These are phyloP conservation scores for Buddleja alternifolia DNA, from an alignment of 257 asterid species.

Conservation along the genomic window DNA sequence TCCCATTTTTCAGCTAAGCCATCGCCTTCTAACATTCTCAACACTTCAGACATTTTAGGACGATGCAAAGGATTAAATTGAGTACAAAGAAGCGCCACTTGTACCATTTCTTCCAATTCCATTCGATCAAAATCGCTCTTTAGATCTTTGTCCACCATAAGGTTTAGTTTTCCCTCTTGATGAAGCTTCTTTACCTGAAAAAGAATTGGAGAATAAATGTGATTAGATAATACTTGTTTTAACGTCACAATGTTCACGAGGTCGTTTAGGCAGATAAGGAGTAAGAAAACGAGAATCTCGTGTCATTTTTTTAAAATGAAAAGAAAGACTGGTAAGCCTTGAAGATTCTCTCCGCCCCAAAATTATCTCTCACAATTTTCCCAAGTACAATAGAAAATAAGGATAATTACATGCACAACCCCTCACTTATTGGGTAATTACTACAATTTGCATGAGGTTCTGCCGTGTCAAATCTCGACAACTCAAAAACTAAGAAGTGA, in stretches of 20 bases:
- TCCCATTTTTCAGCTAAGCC: constrained; percentile 94
- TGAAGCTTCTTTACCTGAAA: constrained; percentile 81
- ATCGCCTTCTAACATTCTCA: constrained; percentile 95
- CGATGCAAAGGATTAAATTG: constrained; percentile 79
- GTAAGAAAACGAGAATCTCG: not conserved
- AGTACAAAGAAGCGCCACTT: constrained; percentile 85
- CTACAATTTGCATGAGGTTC: no score
- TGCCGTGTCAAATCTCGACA: no score
- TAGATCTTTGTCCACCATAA: constrained; percentile 74
- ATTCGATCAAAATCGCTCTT: constrained; percentile 58
- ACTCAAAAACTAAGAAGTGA: no score
- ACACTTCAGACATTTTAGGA: constrained; percentile 92
- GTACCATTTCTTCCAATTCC: constrained; percentile 82
- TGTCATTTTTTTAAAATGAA: not conserved
- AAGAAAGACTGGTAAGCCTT: no score
- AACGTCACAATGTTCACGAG: no score
- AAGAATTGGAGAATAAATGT: not conserved
- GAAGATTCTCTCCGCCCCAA: no score
- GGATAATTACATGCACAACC: no score
- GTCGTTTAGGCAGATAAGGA: no score
- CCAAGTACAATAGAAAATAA: no score
- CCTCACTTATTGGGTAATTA: no score
- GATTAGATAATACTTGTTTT: not conserved
- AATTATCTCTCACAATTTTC: no score
- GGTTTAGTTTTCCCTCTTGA: constrained; percentile 70